Evolutionary conservation across 352 stramenopile genomes (phyloP), one percentile per base, ranked within the genome.

Genomic region (Peronospora belbahrii): DNA sequence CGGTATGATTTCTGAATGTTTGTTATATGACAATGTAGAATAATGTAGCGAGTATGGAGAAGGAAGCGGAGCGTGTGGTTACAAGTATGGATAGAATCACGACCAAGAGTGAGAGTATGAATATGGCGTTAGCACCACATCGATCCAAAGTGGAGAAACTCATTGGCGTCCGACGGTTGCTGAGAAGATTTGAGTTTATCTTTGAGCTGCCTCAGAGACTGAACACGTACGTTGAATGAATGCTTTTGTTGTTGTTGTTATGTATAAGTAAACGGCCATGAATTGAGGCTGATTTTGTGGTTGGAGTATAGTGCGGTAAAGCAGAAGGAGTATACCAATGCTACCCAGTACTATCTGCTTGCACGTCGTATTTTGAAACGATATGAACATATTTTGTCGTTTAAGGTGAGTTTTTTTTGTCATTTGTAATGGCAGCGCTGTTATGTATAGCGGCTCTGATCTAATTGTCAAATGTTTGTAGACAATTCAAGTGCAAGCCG

Each of bases 101-200:
- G 13, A 58, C 79, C 33, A 84, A 86, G 32, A 94, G 76, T 46
- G 73, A 86, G 52, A 83, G 68, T 24, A 85, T 97, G 42, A 96
- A 97, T 63, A 67, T 85, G 23, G 72, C 80, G 4, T 62, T 98
- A 14, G 85, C 83, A 10, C 67, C 72, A 14, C 80, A 88, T 43
- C 79, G 74, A 27, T 87, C 75, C 43, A 89, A 89, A 49, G 92
- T 99, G 28, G 95, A 98, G 27, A 98, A 98, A 62, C 94, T 99
- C 46, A 90, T 99, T 20, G 79, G 95, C 6, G 88, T 99, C 24
- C 87, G 94, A 14, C 82, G 96, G 14, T 70, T 99, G 19, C 67
- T 99, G 20, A 95, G 97, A 61, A 79, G 94, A 42, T 84, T 99
- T 18, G 95, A 99, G 65, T 97, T 98, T 34, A 85, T 99, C 36